These are phyloP conservation scores for Pseudogymnoascus sp. DNA, from an alignment of 2,329 filamentous ascomycete species.

Conservation along the genomic window DNA sequence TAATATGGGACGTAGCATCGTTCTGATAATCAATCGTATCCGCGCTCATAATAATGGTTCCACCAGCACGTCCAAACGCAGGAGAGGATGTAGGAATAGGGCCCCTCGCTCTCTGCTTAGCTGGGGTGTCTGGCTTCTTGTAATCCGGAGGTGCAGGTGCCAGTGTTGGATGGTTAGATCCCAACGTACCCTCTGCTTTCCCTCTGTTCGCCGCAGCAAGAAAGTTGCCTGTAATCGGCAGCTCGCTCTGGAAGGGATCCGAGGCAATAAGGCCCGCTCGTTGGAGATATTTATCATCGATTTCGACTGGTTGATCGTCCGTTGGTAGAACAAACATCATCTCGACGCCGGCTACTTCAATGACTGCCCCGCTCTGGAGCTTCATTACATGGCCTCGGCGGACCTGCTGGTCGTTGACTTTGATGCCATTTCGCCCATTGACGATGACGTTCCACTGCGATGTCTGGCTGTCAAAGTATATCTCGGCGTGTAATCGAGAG, in stretches of 20 bases:
- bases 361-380: conserved; percentile 79
- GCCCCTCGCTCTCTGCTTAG: conserved; percentile 22
- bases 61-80: conserved; percentile 25
- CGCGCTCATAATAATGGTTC: conserved; percentile 43
- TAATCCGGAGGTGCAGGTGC: conserved; percentile 56
- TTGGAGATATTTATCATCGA: conserved; percentile 64
- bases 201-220: conserved; percentile 17
- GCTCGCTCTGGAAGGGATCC: conserved; percentile 20
- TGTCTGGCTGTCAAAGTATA: conserved; percentile 62
- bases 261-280: conserved; percentile 51
- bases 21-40: conserved; percentile 66
- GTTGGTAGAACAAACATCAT: conserved; percentile 98
- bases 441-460: conserved; percentile 79
- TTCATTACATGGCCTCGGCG: conserved; percentile 58
- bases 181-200: conserved; percentile 22
- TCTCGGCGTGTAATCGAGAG: conserved; percentile 69
- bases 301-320: conserved; percentile 57
- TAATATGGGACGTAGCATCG: conserved; percentile 82
- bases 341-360: conserved; percentile 87
- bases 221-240: neutral
- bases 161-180: conserved; percentile 30
- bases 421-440: conserved; percentile 86
- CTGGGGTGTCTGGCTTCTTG: conserved; percentile 54
- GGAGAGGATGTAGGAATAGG: conserved; percentile 23
- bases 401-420: conserved; percentile 68